Base-by-base conservation (phyloP, 176 grass and related monocot species). In the Tuctoria greenei region DNA sequence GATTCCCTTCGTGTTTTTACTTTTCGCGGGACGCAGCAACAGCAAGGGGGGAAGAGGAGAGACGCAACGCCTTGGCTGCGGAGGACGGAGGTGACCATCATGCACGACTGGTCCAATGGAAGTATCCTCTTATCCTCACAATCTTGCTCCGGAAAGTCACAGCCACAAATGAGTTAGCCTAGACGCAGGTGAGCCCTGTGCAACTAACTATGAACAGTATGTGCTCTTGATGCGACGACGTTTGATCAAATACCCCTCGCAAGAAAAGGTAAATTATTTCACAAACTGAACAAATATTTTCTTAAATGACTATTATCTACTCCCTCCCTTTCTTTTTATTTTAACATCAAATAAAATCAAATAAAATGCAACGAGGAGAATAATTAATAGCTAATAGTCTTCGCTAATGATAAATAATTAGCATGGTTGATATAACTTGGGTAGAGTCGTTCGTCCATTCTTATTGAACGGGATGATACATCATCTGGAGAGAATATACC, bases 161-260 rank as follows among this genome's bases (percentile, higher is more conserved):
- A 74, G 54, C 86, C 86, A 88, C 80, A 83, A 0, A 74, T 16
- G 52, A 59, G 74, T 61, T 87, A 72, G 59, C 50, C 39, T 49
- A 63, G 10, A 28, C 23, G 4, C 17, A 25, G 23, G 55, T 37
- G 21, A 39, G 23, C 35, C 45, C 59, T 49, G 58, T 24, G 45
- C 74, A 37, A 21, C 3, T 25, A 44, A 47, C 7, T 54, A 0
- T 54, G 50, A n/a, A 21, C 7, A n/a, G 6, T 21, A 17, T 58
- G 27, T 25, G 23, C 57, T 28, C 57, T 60, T 61, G 57, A 60
- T 26, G 25, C 4, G 10, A 26, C 28, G 25, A 0, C 61, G 7
- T 63, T 4, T 37, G 37, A 63, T 63, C 61, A 37, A 63, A 63
- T 2, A 37, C 14, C 5, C 0, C 14, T 37, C 14, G 6, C 4